Conservation (phyloP, 2,329 filamentous ascomycete genomes). For the Talaromyces sp. region DNA sequence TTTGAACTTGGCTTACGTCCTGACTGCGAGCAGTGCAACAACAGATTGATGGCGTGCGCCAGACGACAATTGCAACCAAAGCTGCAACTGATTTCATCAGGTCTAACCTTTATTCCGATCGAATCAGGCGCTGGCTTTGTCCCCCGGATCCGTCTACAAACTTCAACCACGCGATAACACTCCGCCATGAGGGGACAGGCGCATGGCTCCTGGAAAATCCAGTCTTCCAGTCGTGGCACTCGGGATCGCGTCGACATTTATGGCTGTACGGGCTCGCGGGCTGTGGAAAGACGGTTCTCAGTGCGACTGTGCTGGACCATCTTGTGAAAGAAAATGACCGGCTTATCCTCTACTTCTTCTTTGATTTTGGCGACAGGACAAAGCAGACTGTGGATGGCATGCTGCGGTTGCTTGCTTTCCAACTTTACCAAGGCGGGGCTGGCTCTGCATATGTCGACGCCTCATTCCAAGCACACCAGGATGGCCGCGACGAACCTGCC, state of each 20-base stretch:
- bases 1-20: no score
- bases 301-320: conserved; percentile 28
- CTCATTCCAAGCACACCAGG: conserved; percentile 1
- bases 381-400: conserved; percentile 14
- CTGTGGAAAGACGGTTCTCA: conserved; percentile 39
- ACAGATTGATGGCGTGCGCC: no score
- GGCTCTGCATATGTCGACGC: not conserved
- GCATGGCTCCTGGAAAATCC: conserved; percentile 11
- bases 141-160: conserved; percentile 12
- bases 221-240: conserved; percentile 12
- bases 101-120: no score
- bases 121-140: not conserved
- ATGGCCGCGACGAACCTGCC: conserved; percentile 10
- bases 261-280: conserved; percentile 39
- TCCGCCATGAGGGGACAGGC: conserved; percentile 6
- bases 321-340: not conserved
- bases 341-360: conserved; percentile 16
- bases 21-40: no score
- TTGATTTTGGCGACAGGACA: conserved; percentile 16
- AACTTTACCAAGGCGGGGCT: not conserved
- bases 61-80: no score
- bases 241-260: conserved; percentile 25
- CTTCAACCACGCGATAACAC: conserved; percentile 9
- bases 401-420: conserved; percentile 11
- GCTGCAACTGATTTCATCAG: no score